Evolutionary conservation across 2,329 filamentous ascomycete species (phyloP), one percentile per base, ranked within the genome.

Genomic region (Colletotrichum graminicola): DNA sequence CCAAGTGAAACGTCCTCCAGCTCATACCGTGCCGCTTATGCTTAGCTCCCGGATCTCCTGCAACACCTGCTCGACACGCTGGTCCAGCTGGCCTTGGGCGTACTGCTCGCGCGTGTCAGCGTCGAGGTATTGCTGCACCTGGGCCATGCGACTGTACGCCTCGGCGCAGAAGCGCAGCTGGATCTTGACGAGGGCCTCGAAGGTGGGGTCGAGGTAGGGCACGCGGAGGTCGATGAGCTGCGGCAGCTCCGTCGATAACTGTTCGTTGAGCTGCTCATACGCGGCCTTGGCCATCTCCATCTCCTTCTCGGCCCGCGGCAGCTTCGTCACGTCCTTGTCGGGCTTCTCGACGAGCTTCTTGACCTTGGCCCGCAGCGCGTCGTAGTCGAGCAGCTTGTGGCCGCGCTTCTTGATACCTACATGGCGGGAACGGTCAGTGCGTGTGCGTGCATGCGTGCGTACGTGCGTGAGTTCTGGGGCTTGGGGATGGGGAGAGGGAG

Each of bases 101-200:
- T 99, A 99, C 83, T 98, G 93, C 75, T 99, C 96, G 81, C 96
- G 89, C 63, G 95, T 98, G 79, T 97, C 94, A 39, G 95, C 93
- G 80, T 98, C 96, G 41, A 99, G 87, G 81, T 98, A 98, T 84
- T 99, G 96, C 84, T 99, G 96, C 68, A 99, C 97, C 85, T 99
- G 97, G 34, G 97, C 96, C 96, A 99, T 99, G 59, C 96, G 89
- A 73, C 92, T 95, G 83, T 99, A 99, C 1, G 96, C 96, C 84
- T 99, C 96, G 10, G 97, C 96, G 78, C 97, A 99, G 85, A 99
- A 99, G 47, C 96, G 89, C 77, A 99, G 83, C 84, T 99, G 96
- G 76, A 99, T 99, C 87, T 99, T 99, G 81, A 99, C 96, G 63
- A 99, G 90, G 0, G 97, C 96, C 83, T 99, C 96, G 79, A 99